Base-by-base conservation (phyloP, 768 basidiomycete species). In the Coprinopsis sp. region DNA sequence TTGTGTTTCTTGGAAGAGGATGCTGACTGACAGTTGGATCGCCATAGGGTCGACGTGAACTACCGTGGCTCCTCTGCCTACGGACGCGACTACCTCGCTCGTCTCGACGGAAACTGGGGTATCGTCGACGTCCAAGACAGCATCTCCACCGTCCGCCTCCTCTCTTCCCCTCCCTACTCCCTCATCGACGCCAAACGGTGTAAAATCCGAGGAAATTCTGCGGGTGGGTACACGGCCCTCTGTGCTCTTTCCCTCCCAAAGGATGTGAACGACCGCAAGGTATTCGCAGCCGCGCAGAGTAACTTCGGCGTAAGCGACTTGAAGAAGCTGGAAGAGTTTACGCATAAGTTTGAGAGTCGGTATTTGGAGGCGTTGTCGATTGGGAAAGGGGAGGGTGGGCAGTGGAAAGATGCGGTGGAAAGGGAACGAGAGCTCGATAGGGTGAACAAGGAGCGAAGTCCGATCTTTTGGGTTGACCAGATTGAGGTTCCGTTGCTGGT, bases 41-140 rank as follows among this genome's bases (percentile, higher is more conserved):
- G 46, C 46, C 28, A 39, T 48, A 80, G 84, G 77, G 54, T 86
- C 28, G 84, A 85, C 44, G 85, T 91, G 33, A 84, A 91, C 54
- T 84, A 88, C 50, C 76, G 85, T 1, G 90, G 88, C 1, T 86
- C 84, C 0, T 78, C 78, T 4, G 82, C 87, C 0, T 88, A 82
- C 55, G 89, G 89, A 0, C 74, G 84, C 3, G 65, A 68, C 34
- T 91, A 87, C 58, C 77, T 76, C 47, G 72, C 74, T 44, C 74
- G 82, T 13, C 77, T 91, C 3, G 67, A 68, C 30, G 74, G 70
- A 4, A 65, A 77, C 11, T 92, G 90, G 90, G 90, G 88, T 3
- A 53, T 88, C 12, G 75, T 82, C 6, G 90, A 92, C 54, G 74
- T 84, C 1, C 64, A 74, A 16, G 90, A 92, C 57, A 78, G 77